phyloP scores from a whole-genome alignment of 2,329 filamentous ascomycete species.

The Exophiala sp. region DNA sequence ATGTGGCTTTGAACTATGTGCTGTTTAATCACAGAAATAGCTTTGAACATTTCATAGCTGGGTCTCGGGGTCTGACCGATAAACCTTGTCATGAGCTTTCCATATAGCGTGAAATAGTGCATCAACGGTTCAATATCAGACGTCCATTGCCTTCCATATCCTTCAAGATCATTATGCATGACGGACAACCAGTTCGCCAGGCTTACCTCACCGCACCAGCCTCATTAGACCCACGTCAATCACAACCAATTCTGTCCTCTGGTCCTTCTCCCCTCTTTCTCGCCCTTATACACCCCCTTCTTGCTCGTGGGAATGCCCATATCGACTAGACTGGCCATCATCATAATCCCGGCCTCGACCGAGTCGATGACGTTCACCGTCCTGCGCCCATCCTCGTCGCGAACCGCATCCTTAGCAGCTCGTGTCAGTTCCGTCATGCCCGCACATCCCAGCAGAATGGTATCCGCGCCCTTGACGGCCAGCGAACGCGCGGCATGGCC shows the following conservation, averaged over 20 bases:
- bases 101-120: too few species aligned
- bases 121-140: too few species aligned
- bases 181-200: too few species aligned
- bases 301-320: constrained; percentile 33
- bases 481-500: constrained; percentile 38
- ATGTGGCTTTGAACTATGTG: too few species aligned
- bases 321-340: constrained; percentile 29
- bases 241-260: constrained; percentile 32
- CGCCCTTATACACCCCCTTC: constrained; percentile 32
- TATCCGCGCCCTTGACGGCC: constrained; percentile 43
- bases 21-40: too few species aligned
- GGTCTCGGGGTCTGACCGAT: too few species aligned
- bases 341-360: constrained; percentile 41
- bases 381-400: constrained; percentile 35
- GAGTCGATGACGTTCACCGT: constrained; percentile 50
- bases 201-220: background rate
- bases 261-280: constrained; percentile 27
- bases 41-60: too few species aligned
- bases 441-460: constrained; percentile 46
- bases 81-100: too few species aligned
- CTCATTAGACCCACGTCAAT: background rate
- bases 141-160: too few species aligned
- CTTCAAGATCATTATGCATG: too few species aligned
- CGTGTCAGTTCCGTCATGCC: constrained; percentile 49
- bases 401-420: constrained; percentile 47